A percentile compares a stretch with the other conserved stretches of the same genome.
Evolutionary conservation across 202 grass and related monocot genomes (phyloP).

Genomic region (Eragrostis tef): DNA sequence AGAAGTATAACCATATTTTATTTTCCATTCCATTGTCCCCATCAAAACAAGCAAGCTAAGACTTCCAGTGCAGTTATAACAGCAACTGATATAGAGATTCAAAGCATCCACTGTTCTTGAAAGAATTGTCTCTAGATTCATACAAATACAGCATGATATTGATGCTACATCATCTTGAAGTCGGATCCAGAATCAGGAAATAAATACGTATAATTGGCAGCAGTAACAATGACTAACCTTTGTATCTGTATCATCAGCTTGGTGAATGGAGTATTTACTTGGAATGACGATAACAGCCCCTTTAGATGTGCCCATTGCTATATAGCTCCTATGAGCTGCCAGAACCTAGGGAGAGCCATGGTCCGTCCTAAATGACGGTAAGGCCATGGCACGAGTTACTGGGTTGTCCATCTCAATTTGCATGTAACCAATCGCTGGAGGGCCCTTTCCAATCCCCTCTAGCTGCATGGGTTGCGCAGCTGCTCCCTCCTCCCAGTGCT

Average conservation of each 20-base stretch:
- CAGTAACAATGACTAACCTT: conserved; percentile 63
- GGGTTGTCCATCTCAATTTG: conserved; percentile 95
- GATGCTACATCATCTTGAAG: conserved; percentile 7
- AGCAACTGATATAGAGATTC: neutral
- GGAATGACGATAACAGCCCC: conserved; percentile 79
- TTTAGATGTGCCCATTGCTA: conserved; percentile 85
- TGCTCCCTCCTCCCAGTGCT: conserved; percentile 90
- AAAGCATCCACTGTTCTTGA: conserved; percentile 9
- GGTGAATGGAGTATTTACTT: conserved; percentile 91
- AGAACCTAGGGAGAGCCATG: conserved; percentile 84
- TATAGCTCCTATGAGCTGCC: conserved; percentile 75
- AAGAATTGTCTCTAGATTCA: neutral
- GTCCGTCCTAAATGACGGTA: conserved; percentile 66
- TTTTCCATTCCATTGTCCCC: conserved; percentile 4
- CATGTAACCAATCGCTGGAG: conserved; percentile 95
- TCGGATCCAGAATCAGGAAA: conserved; percentile 27
- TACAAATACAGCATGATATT: conserved; percentile 6
- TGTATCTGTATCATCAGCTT: conserved; percentile 78
- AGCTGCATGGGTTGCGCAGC: conserved; percentile 91
- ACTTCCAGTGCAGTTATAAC: conserved; percentile 5
- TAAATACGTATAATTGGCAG: conserved; percentile 20
- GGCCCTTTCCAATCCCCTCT: conserved; percentile 88
- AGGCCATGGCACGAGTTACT: conserved; percentile 72
- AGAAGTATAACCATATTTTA: conserved; percentile 2
- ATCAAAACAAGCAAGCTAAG: conserved; percentile 29